These are phyloP conservation scores for Penicillium pulvis DNA, from an alignment of 495 filamentous ascomycete species.

Conservation along the genomic window DNA sequence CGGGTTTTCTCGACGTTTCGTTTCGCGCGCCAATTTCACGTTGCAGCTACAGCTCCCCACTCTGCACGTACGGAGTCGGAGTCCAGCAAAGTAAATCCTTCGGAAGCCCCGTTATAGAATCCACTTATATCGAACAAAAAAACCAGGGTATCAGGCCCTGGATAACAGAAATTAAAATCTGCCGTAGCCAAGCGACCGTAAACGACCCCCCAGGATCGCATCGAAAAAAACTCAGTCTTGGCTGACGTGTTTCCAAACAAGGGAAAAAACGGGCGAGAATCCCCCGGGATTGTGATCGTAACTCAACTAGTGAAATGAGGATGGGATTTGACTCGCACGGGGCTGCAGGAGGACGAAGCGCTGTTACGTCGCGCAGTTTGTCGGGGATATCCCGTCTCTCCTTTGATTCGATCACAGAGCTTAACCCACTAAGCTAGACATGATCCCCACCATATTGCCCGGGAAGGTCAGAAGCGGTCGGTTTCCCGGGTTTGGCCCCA, in stretches of 20 bases:
- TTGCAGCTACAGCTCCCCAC: constrained; percentile 12
- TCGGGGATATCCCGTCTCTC: constrained; percentile 6
- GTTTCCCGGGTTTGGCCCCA: background rate
- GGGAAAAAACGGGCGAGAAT: constrained; percentile 17
- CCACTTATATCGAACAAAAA: background rate
- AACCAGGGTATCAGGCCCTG: background rate
- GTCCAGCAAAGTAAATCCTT: background rate
- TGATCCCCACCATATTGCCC: background rate
- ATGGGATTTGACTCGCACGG: constrained; percentile 28
- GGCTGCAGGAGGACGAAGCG: constrained; percentile 34
- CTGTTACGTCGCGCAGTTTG: constrained; percentile 7
- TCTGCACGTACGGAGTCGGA: constrained; percentile 9
- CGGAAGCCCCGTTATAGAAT: background rate
- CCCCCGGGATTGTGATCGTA: constrained; percentile 37
- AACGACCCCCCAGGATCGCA: constrained; percentile 3
- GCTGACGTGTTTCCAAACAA: constrained; percentile 10
- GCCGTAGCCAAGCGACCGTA: background rate
- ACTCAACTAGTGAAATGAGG: constrained; percentile 17
- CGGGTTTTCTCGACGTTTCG: constrained; percentile 17
- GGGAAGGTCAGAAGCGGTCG: background rate
- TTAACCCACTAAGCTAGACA: background rate
- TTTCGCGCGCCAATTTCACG: background rate
- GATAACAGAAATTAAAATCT: background rate
- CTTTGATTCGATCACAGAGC: background rate
- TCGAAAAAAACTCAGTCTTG: constrained; percentile 1